phyloP scores from a whole-genome alignment of 2,329 filamentous ascomycete genomes.

The Neonectria hederae region DNA sequence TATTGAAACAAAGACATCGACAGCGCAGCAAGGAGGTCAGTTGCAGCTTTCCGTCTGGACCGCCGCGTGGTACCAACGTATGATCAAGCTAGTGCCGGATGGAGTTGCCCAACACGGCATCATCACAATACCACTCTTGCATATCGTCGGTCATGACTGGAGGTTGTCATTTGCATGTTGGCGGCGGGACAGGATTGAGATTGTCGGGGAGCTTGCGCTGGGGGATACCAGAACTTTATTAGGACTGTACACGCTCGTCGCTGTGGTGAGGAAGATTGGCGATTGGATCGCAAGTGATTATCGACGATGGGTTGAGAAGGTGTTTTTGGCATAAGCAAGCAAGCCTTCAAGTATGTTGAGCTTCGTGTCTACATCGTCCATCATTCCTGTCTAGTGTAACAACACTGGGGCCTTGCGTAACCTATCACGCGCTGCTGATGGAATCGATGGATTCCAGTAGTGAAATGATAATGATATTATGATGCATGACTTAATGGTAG shows the following conservation, averaged over 20 bases:
- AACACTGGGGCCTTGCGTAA: no score
- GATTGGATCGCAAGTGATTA: slow-evolving; percentile 6
- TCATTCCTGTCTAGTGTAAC: no score
- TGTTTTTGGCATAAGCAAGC: neutral
- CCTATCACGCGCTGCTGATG: no score
- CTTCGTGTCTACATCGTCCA: no score
- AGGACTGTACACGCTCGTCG: neutral
- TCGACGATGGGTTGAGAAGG: neutral
- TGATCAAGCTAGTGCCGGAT: neutral
- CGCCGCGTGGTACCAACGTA: slow-evolving; percentile 7
- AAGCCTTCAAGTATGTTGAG: neutral
- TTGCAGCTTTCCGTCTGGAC: slow-evolving; percentile 10
- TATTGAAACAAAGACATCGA: slow-evolving; percentile 9
- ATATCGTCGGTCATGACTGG: slow-evolving; percentile 7
- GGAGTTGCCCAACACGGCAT: slow-evolving; percentile 6
- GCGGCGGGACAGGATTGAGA: slow-evolving; percentile 2
- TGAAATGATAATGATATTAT: no score
- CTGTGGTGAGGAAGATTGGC: slow-evolving; percentile 2
- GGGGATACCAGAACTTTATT: slow-evolving; percentile 2
- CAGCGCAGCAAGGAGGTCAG: slow-evolving; percentile 1
- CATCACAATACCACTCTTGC: slow-evolving; percentile 1
- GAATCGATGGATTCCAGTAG: no score
- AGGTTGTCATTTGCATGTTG: slow-evolving; percentile 6
- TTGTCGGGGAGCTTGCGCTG: neutral
- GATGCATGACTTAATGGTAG: no score